A percentile compares a stretch with the other conserved stretches of the same genome.
phyloP scores from a whole-genome alignment of 129 eudicot genomes.

The Lactuca saligna region DNA sequence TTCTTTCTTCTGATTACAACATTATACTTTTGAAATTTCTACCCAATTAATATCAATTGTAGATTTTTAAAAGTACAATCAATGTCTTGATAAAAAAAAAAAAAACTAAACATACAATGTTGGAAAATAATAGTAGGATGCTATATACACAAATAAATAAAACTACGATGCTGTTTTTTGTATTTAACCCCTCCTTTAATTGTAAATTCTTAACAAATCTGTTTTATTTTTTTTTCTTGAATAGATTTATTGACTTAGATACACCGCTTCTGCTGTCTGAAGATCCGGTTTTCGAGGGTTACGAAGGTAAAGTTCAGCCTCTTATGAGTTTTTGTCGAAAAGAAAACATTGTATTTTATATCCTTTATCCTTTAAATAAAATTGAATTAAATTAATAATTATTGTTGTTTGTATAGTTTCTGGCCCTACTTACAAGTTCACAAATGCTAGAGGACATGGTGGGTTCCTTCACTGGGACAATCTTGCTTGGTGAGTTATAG shows the following conservation, averaged over 20 bases:
- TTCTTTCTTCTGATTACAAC: too few relatives aligned
- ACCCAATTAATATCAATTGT: too few relatives aligned
- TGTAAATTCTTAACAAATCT: conserved; percentile 6
- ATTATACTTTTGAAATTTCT: too few relatives aligned
- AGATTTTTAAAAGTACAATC: too few relatives aligned
- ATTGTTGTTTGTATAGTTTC: conserved; percentile 40
- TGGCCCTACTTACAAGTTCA: conserved; percentile 81
- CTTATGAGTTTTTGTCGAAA: background rate
- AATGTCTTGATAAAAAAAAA: too few relatives aligned
- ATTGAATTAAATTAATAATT: conserved; percentile 13
- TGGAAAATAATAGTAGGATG: background rate
- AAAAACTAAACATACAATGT: background rate
- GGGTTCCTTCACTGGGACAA: conserved; percentile 89
- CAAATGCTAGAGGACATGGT: conserved; percentile 94
- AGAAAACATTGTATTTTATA: background rate
- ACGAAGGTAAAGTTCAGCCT: conserved; percentile 63
- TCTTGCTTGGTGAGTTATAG: conserved; percentile 54
- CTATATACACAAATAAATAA: too few relatives aligned
- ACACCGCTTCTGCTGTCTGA: conserved; percentile 84
- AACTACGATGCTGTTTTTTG: too few relatives aligned
- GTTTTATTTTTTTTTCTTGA: background rate
- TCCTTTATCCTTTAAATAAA: background rate
- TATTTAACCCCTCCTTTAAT: background rate
- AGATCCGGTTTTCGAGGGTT: conserved; percentile 89
- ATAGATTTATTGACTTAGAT: conserved; percentile 84